Base-by-base conservation (phyloP, 2,329 filamentous ascomycete genomes). In the Setomelanomma holmii region DNA sequence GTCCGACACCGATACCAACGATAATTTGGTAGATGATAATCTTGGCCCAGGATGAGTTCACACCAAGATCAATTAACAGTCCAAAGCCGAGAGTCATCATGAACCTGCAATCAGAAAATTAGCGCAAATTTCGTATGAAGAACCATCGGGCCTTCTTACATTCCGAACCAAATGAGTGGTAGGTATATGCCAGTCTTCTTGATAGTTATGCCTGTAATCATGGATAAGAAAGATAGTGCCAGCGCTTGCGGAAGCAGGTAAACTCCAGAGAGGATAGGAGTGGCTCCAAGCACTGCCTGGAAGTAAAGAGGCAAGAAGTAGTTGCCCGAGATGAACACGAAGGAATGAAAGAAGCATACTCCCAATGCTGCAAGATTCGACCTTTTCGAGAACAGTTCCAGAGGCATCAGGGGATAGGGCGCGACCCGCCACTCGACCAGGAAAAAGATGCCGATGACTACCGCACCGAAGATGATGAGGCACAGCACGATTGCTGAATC, bases 291-390 rank as follows among this genome's bases (percentile, higher is more conserved):
- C 45, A 90, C 86, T 45, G 87, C 84, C 75, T 96, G 91, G 75
- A 92, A 93, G 78, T 96, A 96, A 2, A 96, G 81, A 0, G 91
- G 91, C 4, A 96, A 80, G 76, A 89, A 96, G 79, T 93, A 96
- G 56, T 84, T 86, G 23, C 84, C 86, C 0, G 88, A 84, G 66
- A 93, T 91, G 78, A 93, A 93, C 58, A 89, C 86, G 61, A 88
- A 84, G 39, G 88, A 88, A 71, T 96, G 90, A 56, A 84, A 82
- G 75, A 91, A 91, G 61, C 86, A 87, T 38, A 89, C 79, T 2
- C 77, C 74, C 12, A 92, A 84, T 2, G 85, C 80, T 7, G 88
- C 86, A 23, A 89, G 67, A 69, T 90, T 92, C 23, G 85, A 88
- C 30, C 79, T 75, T 39, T 84, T 80, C 27, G 78, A 79, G 77